Evolutionary conservation across 1,139 yeast genomes (phyloP).

Genomic region (Kodamaea plutei): DNA sequence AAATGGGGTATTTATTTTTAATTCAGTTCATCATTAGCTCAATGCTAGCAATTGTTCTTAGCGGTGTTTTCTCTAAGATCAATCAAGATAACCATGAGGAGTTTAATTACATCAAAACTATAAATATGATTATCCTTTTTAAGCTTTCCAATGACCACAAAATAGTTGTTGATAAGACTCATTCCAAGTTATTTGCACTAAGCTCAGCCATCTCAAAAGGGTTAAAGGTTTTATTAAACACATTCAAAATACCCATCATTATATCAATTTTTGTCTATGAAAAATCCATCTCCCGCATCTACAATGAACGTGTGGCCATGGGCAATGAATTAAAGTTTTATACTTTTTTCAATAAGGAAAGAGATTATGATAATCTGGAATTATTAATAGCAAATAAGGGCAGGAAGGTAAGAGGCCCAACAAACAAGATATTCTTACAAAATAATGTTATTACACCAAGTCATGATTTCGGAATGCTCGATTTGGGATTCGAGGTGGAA

Average conservation of each 20-base stretch:
- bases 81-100: conserved; percentile 38
- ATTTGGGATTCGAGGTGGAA: conserved; percentile 17
- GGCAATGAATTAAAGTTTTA: conserved; percentile 28
- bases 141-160: conserved; percentile 10
- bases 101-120: conserved; percentile 38
- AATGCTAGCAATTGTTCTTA: conserved; percentile 55
- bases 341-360: conserved; percentile 30
- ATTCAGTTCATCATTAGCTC: conserved; percentile 58
- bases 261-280: conserved; percentile 34
- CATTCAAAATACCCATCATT: conserved; percentile 34
- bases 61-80: conserved; percentile 40
- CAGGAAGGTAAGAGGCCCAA: conserved; percentile 1
- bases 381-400: conserved; percentile 15
- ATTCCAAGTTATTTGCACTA: neutral
- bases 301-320: conserved; percentile 11
- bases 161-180: too few species aligned
- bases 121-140: conserved; percentile 34
- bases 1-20: conserved; percentile 51
- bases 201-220: neutral
- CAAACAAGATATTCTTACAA: conserved; percentile 1
- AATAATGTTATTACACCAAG: conserved; percentile 8
- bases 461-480: conserved; percentile 13
- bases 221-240: conserved; percentile 15
- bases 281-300: conserved; percentile 18
- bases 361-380: conserved; percentile 30